A percentile compares a stretch with the other conserved stretches of the same genome.
phyloP scores from a whole-genome alignment of 306 rosid species.

The Sesbania bispinosa region DNA sequence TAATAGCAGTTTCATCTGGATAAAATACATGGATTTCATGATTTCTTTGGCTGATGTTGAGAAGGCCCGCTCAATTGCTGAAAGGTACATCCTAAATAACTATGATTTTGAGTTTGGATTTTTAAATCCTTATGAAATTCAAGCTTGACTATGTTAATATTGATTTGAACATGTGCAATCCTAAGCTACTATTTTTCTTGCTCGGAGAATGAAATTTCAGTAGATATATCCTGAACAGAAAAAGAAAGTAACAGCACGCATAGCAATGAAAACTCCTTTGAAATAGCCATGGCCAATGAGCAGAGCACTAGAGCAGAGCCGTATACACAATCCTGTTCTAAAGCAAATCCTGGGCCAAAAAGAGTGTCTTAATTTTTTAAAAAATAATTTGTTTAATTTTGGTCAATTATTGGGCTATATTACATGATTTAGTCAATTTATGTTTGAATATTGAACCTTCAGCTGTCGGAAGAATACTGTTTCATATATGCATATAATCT shows the following conservation, averaged over 20 bases:
- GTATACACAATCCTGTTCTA: not conserved
- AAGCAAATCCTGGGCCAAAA: not conserved
- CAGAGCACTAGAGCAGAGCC: not conserved
- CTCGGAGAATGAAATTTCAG: not conserved
- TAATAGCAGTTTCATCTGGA: slow-evolving; percentile 86
- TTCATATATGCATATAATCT: not conserved
- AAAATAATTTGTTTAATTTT: too few species aligned
- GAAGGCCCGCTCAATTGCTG: slow-evolving; percentile 89
- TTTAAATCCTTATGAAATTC: not conserved
- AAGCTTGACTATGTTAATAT: not conserved
- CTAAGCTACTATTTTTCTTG: not conserved
- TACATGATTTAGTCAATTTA: not conserved
- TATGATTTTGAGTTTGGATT: not conserved
- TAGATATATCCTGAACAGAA: not conserved
- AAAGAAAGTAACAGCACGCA: not conserved
- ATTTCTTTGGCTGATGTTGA: slow-evolving; percentile 74
- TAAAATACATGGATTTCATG: slow-evolving; percentile 81
- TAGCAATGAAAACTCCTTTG: not conserved
- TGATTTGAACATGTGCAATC: not conserved
- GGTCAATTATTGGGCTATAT: not conserved
- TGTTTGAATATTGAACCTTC: not conserved
- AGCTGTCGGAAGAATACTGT: not conserved
- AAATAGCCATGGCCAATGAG: not conserved
- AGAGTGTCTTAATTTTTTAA: not conserved
- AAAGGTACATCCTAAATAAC: slow-evolving; percentile 48